Evolutionary conservation across 1,139 yeast species (phyloP).

Genomic region (Kluyveromyces sp.): DNA sequence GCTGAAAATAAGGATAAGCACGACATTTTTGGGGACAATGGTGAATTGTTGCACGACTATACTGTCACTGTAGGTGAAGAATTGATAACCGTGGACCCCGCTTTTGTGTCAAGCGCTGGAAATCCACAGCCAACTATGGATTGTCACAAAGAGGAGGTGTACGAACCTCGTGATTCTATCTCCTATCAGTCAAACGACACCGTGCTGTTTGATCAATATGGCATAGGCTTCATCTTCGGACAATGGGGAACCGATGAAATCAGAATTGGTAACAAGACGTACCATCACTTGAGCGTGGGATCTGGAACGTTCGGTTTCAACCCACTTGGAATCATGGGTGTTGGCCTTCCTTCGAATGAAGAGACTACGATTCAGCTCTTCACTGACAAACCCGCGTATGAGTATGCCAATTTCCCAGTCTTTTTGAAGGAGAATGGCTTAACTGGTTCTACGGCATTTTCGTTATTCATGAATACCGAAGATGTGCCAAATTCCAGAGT

Average conservation of each 20-base stretch:
- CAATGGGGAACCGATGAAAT: conserved; percentile 33
- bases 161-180: background rate
- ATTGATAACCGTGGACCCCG: background rate
- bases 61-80: background rate
- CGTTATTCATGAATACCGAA: conserved; percentile 41
- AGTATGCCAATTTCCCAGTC: conserved; percentile 44
- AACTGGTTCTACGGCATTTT: conserved; percentile 47
- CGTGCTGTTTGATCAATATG: background rate
- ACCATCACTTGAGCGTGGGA: conserved; percentile 41
- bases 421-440: conserved; percentile 45
- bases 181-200: background rate
- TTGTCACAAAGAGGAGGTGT: background rate
- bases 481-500: conserved; percentile 39
- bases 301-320: conserved; percentile 46
- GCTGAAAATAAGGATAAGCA: background rate
- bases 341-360: conserved; percentile 48
- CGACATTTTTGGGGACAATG: conserved; percentile 36
- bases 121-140: background rate
- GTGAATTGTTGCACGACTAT: conserved; percentile 42
- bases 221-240: background rate
- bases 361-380: conserved; percentile 4
- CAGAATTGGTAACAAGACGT: conserved; percentile 25
- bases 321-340: conserved; percentile 50
- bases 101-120: background rate
- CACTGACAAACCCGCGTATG: conserved; percentile 7